Percentiles rank a stretch among this genome's conserved stretches.
Conservation (phyloP, 1,139 yeast genomes). For the Debaryomycetaceae sp. region DNA sequence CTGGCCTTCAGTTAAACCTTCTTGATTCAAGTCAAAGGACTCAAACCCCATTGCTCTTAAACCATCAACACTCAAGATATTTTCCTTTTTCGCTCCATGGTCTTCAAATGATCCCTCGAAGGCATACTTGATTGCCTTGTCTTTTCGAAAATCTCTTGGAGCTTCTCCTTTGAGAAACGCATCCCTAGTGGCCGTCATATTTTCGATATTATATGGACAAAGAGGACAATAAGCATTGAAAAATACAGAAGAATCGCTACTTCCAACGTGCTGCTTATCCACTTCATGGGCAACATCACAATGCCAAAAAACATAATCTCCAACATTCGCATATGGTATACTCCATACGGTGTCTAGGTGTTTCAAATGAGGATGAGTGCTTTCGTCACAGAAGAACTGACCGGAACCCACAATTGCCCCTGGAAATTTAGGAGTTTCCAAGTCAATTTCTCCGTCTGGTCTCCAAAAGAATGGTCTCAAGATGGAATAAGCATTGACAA, state of each 20-base stretch:
- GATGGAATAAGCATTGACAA: slow-evolving; percentile 38
- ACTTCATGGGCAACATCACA: slow-evolving; percentile 47
- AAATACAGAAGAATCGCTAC: slow-evolving; percentile 7
- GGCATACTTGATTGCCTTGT: neutral
- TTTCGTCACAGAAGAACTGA: slow-evolving; percentile 4
- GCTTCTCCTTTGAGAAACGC: slow-evolving; percentile 19
- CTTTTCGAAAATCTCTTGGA: neutral
- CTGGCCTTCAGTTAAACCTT: slow-evolving; percentile 18
- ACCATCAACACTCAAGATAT: slow-evolving; percentile 19
- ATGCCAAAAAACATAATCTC: slow-evolving; percentile 51
- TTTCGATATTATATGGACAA: slow-evolving; percentile 19
- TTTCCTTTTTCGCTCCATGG: slow-evolving; percentile 12
- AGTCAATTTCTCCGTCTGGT: slow-evolving; percentile 22
- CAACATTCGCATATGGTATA: slow-evolving; percentile 33
- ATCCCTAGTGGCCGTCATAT: slow-evolving; percentile 21
- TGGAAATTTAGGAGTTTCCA: slow-evolving; percentile 20
- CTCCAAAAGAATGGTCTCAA: slow-evolving; percentile 45
- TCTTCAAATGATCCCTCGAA: slow-evolving; percentile 4
- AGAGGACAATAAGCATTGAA: slow-evolving; percentile 28
- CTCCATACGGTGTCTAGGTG: slow-evolving; percentile 22
- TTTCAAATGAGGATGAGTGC: slow-evolving; percentile 25
- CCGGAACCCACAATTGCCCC: slow-evolving; percentile 16
- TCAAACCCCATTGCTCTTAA: slow-evolving; percentile 20
- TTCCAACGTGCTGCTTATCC: slow-evolving; percentile 37
- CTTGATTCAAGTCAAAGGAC: slow-evolving; percentile 15